phyloP scores from a whole-genome alignment of 2,329 filamentous ascomycete species.

The Chaetomiaceae sp. region DNA sequence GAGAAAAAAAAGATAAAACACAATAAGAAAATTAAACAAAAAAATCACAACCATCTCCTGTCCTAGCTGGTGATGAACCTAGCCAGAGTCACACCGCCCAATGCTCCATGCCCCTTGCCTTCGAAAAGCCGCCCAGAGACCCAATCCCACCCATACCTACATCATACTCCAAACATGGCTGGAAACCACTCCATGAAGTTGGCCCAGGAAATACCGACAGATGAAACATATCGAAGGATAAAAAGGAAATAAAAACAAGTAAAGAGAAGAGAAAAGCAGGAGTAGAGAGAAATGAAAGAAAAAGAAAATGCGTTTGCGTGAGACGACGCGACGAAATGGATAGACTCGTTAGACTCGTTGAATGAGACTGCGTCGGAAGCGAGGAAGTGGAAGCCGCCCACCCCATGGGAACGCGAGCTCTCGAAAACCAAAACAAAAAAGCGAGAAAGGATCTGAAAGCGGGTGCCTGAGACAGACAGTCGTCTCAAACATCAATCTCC shows the following conservation, averaged over 20 bases:
- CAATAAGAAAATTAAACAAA: neutral
- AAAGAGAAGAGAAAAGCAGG: conserved; percentile 4
- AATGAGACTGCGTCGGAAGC: no score
- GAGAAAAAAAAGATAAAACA: neutral
- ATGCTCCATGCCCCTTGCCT: conserved; percentile 2
- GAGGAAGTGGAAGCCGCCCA: no score
- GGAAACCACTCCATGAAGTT: no score
- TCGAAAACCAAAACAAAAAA: conserved; percentile 11
- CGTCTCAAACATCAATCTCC: conserved; percentile 48
- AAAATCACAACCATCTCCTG: neutral
- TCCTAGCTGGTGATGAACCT: conserved; percentile 11
- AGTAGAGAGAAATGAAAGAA: no score
- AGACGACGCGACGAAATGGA: no score
- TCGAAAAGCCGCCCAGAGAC: conserved; percentile 7
- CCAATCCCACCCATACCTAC: conserved; percentile 11
- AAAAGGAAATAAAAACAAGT: conserved; percentile 14
- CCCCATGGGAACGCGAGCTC: no score
- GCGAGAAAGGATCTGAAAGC: conserved; percentile 1
- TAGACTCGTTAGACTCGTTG: no score
- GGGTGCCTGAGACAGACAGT: neutral
- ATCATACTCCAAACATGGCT: conserved; percentile 12
- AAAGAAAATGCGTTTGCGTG: conserved; percentile 5
- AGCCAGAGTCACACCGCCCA: conserved; percentile 16
- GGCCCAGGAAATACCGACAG: neutral
- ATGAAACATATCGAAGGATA: conserved; percentile 9